Evolutionary conservation across 2,329 filamentous ascomycete genomes (phyloP).

Genomic region (Nigrospora oryzae): DNA sequence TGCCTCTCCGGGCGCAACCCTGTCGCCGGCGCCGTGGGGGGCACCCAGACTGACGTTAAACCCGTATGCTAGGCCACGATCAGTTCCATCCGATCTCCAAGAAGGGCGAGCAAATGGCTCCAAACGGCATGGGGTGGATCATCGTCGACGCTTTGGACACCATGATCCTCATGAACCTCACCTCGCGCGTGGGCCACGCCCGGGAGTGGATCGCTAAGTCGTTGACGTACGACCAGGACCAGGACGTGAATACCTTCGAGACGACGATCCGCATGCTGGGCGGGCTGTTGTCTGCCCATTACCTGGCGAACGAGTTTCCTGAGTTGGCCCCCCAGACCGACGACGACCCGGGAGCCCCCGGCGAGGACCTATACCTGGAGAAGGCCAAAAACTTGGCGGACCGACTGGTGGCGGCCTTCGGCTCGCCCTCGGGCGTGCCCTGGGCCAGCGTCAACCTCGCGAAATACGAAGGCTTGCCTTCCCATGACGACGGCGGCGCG

Average conservation of each 20-base stretch:
- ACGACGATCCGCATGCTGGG: constrained; percentile 97
- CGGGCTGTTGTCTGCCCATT: constrained; percentile 85
- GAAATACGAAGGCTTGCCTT: constrained; percentile 65
- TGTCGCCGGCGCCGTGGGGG: not conserved
- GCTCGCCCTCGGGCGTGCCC: constrained; percentile 78
- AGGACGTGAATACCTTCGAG: constrained; percentile 96
- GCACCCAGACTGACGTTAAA: not conserved
- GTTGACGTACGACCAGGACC: constrained; percentile 80
- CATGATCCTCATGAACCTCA: constrained; percentile 97
- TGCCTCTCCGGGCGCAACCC: not conserved
- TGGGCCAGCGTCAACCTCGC: constrained; percentile 86
- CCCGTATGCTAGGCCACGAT: constrained; percentile 55
- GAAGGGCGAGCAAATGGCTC: constrained; percentile 73
- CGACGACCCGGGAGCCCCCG: constrained; percentile 62
- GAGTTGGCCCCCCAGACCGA: constrained; percentile 67
- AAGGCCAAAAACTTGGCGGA: constrained; percentile 92
- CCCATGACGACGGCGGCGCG: constrained; percentile 77
- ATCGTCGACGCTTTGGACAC: constrained; percentile 95
- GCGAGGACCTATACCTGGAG: constrained; percentile 90
- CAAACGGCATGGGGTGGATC: constrained; percentile 91
- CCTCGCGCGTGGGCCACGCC: constrained; percentile 73
- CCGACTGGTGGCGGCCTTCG: constrained; percentile 77
- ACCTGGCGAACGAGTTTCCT: constrained; percentile 78
- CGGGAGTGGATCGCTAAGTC: constrained; percentile 80
- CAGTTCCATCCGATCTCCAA: constrained; percentile 81